phyloP scores from a whole-genome alignment of 139 green algal genomes.

The Micromonas commoda region DNA sequence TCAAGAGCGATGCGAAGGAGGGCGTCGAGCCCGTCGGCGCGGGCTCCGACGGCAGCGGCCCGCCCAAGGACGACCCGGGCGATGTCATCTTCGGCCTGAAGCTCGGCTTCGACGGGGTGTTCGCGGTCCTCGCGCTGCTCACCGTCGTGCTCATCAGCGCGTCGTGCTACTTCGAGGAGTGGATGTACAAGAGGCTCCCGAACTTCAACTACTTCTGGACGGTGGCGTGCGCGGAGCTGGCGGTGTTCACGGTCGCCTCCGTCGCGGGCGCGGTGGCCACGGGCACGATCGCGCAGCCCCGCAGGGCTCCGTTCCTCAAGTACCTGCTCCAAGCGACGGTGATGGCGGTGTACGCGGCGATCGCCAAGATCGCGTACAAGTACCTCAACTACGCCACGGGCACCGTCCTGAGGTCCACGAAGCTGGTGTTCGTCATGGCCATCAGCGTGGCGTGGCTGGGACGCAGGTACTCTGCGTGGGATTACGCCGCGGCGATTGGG shows the following conservation, averaged over 20 bases:
- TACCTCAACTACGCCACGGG: slow-evolving; percentile 24
- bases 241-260: neutral
- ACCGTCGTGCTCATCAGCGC: slow-evolving; percentile 2
- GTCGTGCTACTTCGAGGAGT: slow-evolving; percentile 12
- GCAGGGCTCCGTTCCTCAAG: neutral
- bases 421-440: slow-evolving; percentile 1
- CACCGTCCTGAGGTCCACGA: slow-evolving; percentile 7
- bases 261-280: neutral
- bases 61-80: too few relatives aligned
- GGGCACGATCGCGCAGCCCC: neutral
- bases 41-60: too few relatives aligned
- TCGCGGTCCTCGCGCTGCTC: neutral
- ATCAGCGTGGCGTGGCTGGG: slow-evolving; percentile 16
- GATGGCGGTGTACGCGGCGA: neutral
- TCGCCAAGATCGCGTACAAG: slow-evolving; percentile 21
- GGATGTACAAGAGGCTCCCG: neutral
- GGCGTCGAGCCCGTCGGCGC: too few relatives aligned
- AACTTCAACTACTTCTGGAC: slow-evolving; percentile 16
- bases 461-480: neutral
- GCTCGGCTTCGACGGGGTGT: too few relatives aligned
- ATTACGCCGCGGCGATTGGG: neutral
- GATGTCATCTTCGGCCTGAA: too few relatives aligned
- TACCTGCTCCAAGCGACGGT: neutral
- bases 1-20: too few relatives aligned
- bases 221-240: slow-evolving; percentile 2